Conservation (phyloP, 805 yeast genomes). For the Kodamaea laetipori region DNA sequence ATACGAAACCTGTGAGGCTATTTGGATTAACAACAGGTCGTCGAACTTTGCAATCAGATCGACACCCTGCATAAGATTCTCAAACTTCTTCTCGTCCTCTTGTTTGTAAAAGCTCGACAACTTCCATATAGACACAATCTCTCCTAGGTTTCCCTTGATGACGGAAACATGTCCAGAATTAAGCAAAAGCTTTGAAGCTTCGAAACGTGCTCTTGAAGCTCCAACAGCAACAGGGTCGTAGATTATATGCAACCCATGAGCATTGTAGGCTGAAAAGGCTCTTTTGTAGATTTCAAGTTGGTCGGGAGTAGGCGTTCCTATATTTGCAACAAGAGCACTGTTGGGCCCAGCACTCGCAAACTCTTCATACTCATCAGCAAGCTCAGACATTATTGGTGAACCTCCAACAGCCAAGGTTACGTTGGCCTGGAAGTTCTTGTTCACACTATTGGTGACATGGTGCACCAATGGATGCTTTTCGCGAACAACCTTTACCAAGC, state of each 20-base stretch:
- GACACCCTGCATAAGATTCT: constrained; percentile 66
- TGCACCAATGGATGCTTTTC: constrained; percentile 65
- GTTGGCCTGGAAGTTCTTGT: constrained; percentile 84
- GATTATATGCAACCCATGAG: constrained; percentile 58
- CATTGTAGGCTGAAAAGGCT: constrained; percentile 64
- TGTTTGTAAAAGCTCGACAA: constrained; percentile 25
- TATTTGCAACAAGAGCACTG: constrained; percentile 63
- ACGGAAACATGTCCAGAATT: constrained; percentile 61
- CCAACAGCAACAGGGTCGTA: constrained; percentile 96
- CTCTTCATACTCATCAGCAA: constrained; percentile 64
- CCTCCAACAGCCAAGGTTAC: constrained; percentile 82
- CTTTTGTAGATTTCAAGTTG: constrained; percentile 43
- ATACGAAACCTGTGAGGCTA: constrained; percentile 52
- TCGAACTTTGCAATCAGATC: constrained; percentile 46
- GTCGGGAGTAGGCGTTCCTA: constrained; percentile 66
- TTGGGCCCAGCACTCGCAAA: constrained; percentile 55
- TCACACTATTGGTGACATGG: constrained; percentile 88
- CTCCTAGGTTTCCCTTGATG: constrained; percentile 87
- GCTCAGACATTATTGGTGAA: constrained; percentile 87
- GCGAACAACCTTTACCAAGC: constrained; percentile 21
- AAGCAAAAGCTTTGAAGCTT: constrained; percentile 50
- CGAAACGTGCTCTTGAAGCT: constrained; percentile 63
- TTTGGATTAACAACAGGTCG: constrained; percentile 31
- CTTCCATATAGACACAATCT: constrained; percentile 61
- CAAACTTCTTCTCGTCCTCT: constrained; percentile 2